Evolutionary conservation across 768 basidiomycete species (phyloP).

Genomic region (Pholiota molesta): DNA sequence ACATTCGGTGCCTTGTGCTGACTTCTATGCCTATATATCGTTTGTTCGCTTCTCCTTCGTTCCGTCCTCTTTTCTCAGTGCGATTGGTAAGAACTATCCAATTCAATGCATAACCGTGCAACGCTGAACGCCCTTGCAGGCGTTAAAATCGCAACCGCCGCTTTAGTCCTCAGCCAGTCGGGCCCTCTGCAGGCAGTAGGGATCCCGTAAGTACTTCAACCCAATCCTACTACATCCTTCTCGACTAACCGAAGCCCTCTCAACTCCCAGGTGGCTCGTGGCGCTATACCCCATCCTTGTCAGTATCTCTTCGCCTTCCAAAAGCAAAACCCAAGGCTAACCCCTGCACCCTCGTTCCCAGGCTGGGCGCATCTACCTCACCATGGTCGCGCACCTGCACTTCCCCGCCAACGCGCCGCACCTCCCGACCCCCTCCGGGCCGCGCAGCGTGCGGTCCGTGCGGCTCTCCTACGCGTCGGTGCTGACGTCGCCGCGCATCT

Average conservation of each 20-base stretch:
- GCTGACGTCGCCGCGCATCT: neutral
- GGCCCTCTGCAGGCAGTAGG: slow-evolving; percentile 20
- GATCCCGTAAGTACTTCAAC: slow-evolving; percentile 14
- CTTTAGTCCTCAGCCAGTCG: slow-evolving; percentile 15
- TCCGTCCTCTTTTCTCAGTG: slow-evolving; percentile 8
- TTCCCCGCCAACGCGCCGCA: neutral
- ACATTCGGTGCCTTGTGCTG: too few species aligned
- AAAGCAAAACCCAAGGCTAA: neutral
- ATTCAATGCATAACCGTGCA: neutral
- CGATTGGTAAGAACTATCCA: slow-evolving; percentile 10
- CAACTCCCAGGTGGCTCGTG: slow-evolving; percentile 15
- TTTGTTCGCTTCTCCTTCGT: too few species aligned
- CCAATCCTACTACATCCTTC: neutral
- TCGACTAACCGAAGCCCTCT: neutral
- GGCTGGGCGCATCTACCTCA: slow-evolving; percentile 18
- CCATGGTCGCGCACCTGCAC: slow-evolving; percentile 22
- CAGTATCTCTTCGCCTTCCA: neutral
- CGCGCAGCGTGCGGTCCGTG: neutral
- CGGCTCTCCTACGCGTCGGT: neutral
- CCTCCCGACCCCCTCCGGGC: neutral
- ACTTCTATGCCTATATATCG: too few species aligned
- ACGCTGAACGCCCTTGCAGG: slow-evolving; percentile 5
- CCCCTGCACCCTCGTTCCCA: neutral
- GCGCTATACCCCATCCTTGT: slow-evolving; percentile 23
- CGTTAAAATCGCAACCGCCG: slow-evolving; percentile 18